Base-by-base conservation (phyloP, 2,329 filamentous ascomycete species). In the Xylaria sp. region DNA sequence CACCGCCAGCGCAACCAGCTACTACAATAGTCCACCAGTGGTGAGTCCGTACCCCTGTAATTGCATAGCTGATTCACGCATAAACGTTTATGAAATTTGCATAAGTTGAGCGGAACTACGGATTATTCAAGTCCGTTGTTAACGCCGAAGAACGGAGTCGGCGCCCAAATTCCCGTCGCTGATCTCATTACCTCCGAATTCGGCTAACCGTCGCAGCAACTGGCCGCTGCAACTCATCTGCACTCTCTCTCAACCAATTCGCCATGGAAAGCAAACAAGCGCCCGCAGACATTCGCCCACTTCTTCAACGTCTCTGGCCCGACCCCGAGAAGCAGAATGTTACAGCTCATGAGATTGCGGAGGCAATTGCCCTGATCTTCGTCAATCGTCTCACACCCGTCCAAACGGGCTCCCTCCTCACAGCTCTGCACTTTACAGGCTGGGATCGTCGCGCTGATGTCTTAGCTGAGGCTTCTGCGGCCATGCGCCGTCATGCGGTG, bases 361-460 rank as follows among this genome's bases (percentile, higher is more conserved):
- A 88, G n/a, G 92, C 93, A 57, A 88, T 97, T 68, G 88, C 91
- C 3, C 82, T 93, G 70, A 95, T 97, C 72, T 97, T 97, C 75
- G 92, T 92, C 60, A 88, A 97, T 76, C 85, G 86, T 66, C 80
- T 97, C 16, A 93, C 90, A n/a, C 87, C 90, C 46, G 89, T 92
- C 7, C 94, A 97, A 74, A 89, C 90, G 0, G 90, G 90, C 57
- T 89, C 92, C 46, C 80, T 99, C 58, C 80, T 97, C 55, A 97
- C 94, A 70, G 90, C 92, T 57, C 80, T 99, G 51, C 93, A 97
- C 76, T 97, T 96, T 67, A 96, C 92, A 1, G 86, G 87, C 60
- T 84, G 91, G 73, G 94, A 97, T 74, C 84, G 89, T 65, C 84
- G 88, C 65, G 85, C 92, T 30, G 90, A 94, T 70, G 90, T 99